Percentiles rank a stretch among this genome's conserved stretches.
Evolutionary conservation across 2,329 filamentous ascomycete genomes (phyloP).

Genomic region (Mycocentrospora acerina): DNA sequence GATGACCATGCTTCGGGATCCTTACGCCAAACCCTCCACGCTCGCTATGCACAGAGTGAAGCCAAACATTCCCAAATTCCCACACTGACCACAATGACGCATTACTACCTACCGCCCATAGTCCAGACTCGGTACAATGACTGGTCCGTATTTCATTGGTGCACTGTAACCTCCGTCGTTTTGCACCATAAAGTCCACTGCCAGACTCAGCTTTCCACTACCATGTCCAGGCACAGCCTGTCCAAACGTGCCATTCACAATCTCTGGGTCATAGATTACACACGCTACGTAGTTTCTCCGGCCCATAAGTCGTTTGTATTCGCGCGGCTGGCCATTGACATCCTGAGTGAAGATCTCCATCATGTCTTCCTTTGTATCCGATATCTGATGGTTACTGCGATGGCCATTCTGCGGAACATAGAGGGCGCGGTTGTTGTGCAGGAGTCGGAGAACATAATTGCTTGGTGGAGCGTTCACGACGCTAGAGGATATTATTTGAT

Average conservation of each 20-base stretch:
- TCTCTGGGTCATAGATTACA: conserved; percentile 90
- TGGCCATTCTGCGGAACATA: conserved; percentile 91
- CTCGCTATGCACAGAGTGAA: conserved; percentile 27
- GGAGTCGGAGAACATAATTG: conserved; percentile 84
- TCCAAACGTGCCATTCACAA: conserved; percentile 55
- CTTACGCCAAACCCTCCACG: not conserved
- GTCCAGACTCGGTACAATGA: conserved; percentile 77
- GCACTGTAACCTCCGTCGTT: conserved; percentile 78
- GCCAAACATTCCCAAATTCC: conserved; percentile 9
- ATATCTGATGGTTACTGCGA: conserved; percentile 65
- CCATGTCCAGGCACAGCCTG: conserved; percentile 42
- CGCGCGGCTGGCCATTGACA: conserved; percentile 77
- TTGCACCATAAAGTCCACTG: conserved; percentile 96
- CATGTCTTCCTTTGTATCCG: conserved; percentile 99
- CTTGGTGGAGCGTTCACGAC: conserved; percentile 88
- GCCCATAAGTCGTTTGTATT: conserved; percentile 90
- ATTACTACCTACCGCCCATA: conserved; percentile 46
- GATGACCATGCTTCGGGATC: not conserved
- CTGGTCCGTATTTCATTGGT: conserved; percentile 94
- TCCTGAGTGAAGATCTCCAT: conserved; percentile 99
- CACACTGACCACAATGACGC: not conserved
- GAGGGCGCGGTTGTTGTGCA: conserved; percentile 92
- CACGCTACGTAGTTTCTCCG: conserved; percentile 89
- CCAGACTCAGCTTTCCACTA: conserved; percentile 69
- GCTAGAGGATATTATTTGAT: conserved; percentile 90